Evolutionary conservation across 2,329 filamentous ascomycete species (phyloP).

Genomic region (Chaetomium sp.): DNA sequence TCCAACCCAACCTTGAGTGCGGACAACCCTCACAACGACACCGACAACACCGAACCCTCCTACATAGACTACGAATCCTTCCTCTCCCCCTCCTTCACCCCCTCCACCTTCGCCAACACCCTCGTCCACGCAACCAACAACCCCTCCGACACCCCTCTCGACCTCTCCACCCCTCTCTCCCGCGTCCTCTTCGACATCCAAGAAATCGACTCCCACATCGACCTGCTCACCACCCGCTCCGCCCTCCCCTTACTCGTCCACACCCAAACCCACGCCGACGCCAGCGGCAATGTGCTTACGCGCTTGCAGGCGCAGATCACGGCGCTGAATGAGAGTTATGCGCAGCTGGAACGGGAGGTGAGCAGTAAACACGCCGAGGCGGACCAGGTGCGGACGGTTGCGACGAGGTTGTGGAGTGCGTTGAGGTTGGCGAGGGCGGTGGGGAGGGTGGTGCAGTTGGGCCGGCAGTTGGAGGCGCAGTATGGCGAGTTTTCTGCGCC

Average conservation of each 20-base stretch:
- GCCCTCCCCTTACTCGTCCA: conserved; percentile 75
- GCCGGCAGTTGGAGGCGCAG: conserved; percentile 81
- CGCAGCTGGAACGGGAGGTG: conserved; percentile 79
- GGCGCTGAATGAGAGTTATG: conserved; percentile 76
- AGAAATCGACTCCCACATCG: conserved; percentile 93
- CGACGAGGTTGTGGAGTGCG: conserved; percentile 73
- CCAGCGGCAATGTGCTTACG: conserved; percentile 64
- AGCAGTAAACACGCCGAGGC: conserved; percentile 78
- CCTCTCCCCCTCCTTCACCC: conserved; percentile 73
- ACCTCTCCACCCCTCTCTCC: conserved; percentile 89
- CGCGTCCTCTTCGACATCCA: conserved; percentile 94
- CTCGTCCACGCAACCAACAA: conserved; percentile 90
- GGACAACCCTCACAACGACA: background rate
- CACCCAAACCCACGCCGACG: conserved; percentile 66
- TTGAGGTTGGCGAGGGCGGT: conserved; percentile 71
- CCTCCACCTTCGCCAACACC: conserved; percentile 76
- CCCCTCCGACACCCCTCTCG: conserved; percentile 78
- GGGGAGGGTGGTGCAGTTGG: conserved; percentile 71
- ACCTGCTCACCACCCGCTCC: conserved; percentile 76
- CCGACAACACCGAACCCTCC: conserved; percentile 54
- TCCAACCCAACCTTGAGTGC: background rate
- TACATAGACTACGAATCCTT: conserved; percentile 97
- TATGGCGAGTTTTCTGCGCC: conserved; percentile 55
- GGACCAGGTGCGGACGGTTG: conserved; percentile 71
- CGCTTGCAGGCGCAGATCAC: conserved; percentile 76